These are phyloP conservation scores for Fusarium pseudograminearum DNA, from an alignment of 2,329 filamentous ascomycete genomes.

Conservation along the genomic window DNA sequence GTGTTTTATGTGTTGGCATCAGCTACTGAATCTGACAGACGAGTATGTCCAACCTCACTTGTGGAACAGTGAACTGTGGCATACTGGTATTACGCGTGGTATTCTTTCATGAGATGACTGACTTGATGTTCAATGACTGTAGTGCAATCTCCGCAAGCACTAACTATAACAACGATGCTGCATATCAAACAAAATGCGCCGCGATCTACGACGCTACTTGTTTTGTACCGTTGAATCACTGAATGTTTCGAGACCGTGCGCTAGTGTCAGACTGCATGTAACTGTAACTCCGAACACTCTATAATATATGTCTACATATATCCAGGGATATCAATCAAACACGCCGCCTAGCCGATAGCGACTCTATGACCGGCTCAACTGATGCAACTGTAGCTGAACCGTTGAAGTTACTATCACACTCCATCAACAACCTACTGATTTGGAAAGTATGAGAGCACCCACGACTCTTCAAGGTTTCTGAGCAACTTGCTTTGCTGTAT, in stretches of 20 bases:
- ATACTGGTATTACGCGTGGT: neutral
- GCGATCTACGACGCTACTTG: conserved; percentile 18
- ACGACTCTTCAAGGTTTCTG: conserved; percentile 28
- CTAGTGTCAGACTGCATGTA: conserved; percentile 11
- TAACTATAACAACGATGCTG: conserved; percentile 3
- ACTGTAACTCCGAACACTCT: conserved; percentile 15
- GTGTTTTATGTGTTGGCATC: conserved; percentile 25
- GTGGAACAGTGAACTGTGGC: neutral
- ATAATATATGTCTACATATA: conserved; percentile 30
- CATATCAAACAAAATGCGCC: conserved; percentile 13
- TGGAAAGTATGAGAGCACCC: neutral
- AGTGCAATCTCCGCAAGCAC: neutral
- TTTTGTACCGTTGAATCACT: conserved; percentile 19
- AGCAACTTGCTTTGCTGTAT: conserved; percentile 13
- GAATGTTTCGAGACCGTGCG: conserved; percentile 21
- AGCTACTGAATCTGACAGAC: conserved; percentile 1
- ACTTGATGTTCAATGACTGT: neutral
- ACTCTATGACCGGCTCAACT: neutral
- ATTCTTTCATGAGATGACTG: neutral
- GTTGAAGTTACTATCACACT: conserved; percentile 8
- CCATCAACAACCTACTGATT: conserved; percentile 4
- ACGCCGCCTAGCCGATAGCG: conserved; percentile 20
- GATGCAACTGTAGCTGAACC: conserved; percentile 11
- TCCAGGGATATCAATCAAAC: conserved; percentile 29
- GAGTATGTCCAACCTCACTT: neutral